Percentiles rank a stretch among this genome's conserved stretches.
Conservation (phyloP, 225 moss, liverwort and hornwort genomes). For the Antitrichia curtipendula region DNA sequence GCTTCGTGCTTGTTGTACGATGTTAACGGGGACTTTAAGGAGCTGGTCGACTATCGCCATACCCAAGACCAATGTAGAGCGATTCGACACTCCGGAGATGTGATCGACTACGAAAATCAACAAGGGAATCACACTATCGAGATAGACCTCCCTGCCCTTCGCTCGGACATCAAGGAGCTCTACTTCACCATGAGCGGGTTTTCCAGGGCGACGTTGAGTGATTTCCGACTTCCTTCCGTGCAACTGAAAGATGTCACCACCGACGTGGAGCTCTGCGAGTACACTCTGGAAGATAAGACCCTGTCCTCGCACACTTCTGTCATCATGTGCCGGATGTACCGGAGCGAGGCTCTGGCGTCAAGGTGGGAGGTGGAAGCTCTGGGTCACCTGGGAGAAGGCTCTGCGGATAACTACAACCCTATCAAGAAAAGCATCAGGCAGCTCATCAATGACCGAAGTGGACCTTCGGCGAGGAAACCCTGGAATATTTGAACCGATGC, state of each 20-base stretch:
- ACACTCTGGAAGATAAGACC: neutral
- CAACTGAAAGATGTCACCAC: neutral
- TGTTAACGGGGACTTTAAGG: neutral
- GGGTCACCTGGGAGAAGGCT: neutral
- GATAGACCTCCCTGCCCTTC: neutral
- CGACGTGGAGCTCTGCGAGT: neutral
- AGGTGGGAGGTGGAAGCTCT: slow-evolving; percentile 2
- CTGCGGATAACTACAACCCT: neutral
- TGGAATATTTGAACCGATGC: neutral
- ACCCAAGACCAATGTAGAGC: neutral
- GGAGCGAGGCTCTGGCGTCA: neutral
- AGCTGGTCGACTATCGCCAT: neutral
- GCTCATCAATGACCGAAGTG: neutral
- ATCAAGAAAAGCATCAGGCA: neutral
- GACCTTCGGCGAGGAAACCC: neutral
- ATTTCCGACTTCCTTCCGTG: neutral
- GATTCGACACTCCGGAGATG: neutral
- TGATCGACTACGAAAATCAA: neutral
- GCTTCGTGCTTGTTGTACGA: neutral
- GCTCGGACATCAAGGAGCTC: neutral
- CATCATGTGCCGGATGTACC: neutral
- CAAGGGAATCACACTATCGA: neutral
- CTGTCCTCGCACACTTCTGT: neutral
- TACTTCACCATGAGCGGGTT: neutral
- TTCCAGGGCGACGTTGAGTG: neutral